phyloP scores from a whole-genome alignment of 176 grass and related monocot species.

The Avena insularis region DNA sequence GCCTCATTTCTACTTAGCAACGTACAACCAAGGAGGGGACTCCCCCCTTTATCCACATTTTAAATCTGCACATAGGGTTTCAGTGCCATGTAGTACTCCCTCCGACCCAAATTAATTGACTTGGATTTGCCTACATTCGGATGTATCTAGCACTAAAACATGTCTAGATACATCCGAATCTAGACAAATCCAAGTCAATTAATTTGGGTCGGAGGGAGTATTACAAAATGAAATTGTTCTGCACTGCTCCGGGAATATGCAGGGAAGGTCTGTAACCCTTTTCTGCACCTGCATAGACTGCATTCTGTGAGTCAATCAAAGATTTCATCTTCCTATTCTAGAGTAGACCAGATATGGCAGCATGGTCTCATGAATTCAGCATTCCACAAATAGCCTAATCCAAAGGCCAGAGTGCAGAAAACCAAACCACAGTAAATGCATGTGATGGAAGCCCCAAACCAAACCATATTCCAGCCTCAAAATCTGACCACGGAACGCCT shows the following conservation, averaged over 20 bases:
- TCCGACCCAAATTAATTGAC: too few species aligned
- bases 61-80: neutral
- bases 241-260: neutral
- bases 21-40: too few species aligned
- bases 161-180: too few species aligned
- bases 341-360: neutral
- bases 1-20: too few species aligned
- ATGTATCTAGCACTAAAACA: too few species aligned
- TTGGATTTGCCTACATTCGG: too few species aligned
- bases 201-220: too few species aligned
- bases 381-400: neutral
- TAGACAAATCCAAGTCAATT: too few species aligned
- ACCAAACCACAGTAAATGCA: neutral
- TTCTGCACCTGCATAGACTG: neutral
- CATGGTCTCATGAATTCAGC: neutral
- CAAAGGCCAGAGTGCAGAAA: neutral
- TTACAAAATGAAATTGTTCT: neutral
- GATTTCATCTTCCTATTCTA: neutral
- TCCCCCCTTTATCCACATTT: too few species aligned
- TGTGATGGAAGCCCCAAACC: neutral
- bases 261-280: neutral
- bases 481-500: neutral
- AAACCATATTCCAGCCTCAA: neutral
- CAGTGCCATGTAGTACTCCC: conserved; percentile 2
- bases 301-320: neutral